These are phyloP conservation scores for Blastocystis sp. DNA, from an alignment of 352 stramenopile species.

Conservation along the genomic window DNA sequence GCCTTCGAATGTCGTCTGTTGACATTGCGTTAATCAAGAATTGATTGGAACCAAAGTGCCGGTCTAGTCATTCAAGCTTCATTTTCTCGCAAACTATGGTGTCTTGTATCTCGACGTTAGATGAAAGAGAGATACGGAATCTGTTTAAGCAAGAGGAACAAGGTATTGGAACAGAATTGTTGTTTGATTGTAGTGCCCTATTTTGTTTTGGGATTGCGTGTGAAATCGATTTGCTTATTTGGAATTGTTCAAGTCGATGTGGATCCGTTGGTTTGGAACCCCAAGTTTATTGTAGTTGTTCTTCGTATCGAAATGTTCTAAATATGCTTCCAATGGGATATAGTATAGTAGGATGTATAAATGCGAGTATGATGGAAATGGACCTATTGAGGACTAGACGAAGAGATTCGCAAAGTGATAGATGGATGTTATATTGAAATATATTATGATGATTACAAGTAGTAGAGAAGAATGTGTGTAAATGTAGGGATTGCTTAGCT, in stretches of 20 bases:
- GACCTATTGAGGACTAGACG: not conserved
- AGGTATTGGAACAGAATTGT: not conserved
- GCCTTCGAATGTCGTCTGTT: not conserved
- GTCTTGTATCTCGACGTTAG: not conserved
- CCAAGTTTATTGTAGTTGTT: not conserved
- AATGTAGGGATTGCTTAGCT: not conserved
- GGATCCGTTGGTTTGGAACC: not conserved
- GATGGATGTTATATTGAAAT: not conserved
- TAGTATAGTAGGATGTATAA: not conserved
- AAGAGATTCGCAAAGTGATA: not conserved
- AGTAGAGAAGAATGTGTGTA: not conserved
- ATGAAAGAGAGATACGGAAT: not conserved
- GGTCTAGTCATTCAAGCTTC: not conserved
- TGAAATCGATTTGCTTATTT: not conserved
- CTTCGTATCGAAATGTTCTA: no score
- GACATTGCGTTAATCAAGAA: not conserved
- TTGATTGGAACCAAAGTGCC: not conserved
- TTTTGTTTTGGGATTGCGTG: not conserved
- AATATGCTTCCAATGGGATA: constrained; percentile 24
- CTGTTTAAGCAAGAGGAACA: not conserved
- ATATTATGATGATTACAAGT: not conserved
- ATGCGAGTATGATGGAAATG: not conserved
- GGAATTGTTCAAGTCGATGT: not conserved
- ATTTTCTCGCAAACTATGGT: constrained; percentile 4
- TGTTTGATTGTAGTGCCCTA: not conserved